phyloP scores from a whole-genome alignment of 2,329 filamentous ascomycete genomes.

The Cryphonectria nitschkei region DNA sequence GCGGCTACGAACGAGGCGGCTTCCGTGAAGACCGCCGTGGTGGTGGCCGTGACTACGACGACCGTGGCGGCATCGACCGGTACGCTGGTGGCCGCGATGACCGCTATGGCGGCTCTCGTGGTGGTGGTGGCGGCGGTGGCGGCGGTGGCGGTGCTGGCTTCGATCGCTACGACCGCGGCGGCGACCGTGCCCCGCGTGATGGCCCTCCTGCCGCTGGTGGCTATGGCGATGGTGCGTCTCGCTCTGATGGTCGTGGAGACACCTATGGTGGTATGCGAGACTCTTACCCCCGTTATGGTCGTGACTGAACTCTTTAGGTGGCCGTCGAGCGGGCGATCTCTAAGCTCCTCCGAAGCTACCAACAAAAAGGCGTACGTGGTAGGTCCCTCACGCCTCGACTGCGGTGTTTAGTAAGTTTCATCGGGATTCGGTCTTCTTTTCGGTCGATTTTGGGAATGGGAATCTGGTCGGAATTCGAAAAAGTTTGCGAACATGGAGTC shows the following conservation, averaged over 20 bases:
- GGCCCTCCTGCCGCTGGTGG: slow-evolving; percentile 34
- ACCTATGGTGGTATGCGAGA: slow-evolving; percentile 35
- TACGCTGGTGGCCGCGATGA: slow-evolving; percentile 40
- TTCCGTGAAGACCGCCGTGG: slow-evolving; percentile 44
- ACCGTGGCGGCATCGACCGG: slow-evolving; percentile 42
- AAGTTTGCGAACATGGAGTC: slow-evolving; percentile 28
- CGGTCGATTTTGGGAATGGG: slow-evolving; percentile 25
- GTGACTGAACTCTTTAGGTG: slow-evolving; percentile 30
- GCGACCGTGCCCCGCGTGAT: slow-evolving; percentile 37
- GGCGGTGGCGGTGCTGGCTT: slow-evolving; percentile 21
- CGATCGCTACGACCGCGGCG: slow-evolving; percentile 20
- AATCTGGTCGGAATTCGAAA: slow-evolving; percentile 27
- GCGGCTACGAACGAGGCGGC: slow-evolving; percentile 52
- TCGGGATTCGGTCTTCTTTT: slow-evolving; percentile 26
- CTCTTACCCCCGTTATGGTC: slow-evolving; percentile 24
- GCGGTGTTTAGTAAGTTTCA: slow-evolving; percentile 23
- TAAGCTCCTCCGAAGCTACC: slow-evolving; percentile 18
- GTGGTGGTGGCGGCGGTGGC: slow-evolving; percentile 22
- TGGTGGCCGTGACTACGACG: slow-evolving; percentile 33
- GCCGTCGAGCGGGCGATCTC: slow-evolving; percentile 25
- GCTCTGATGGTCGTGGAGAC: slow-evolving; percentile 35
- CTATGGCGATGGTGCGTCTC: slow-evolving; percentile 37
- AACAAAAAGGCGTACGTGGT: slow-evolving; percentile 17
- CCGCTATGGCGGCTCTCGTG: slow-evolving; percentile 25
- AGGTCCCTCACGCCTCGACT: slow-evolving; percentile 24